Conservation (phyloP, 2,329 filamentous ascomycete species). For the Pseudocercospora fijiensis region DNA sequence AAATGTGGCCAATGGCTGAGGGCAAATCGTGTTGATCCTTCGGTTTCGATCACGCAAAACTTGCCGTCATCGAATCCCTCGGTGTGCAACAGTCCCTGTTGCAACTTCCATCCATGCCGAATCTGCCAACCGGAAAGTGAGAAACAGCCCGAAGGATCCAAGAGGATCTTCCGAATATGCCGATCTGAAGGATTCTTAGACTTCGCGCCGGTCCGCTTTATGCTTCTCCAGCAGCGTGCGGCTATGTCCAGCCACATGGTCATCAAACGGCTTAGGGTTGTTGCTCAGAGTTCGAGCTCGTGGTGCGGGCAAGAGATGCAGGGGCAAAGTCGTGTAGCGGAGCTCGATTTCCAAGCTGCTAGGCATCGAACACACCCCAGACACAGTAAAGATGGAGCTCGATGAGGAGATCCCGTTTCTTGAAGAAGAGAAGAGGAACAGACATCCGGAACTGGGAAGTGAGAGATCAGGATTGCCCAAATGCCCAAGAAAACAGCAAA, state of each 20-base stretch:
- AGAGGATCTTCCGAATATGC: neutral
- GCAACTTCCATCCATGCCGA: neutral
- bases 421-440: neutral
- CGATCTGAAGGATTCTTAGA: conserved; percentile 4
- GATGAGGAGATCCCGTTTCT: conserved; percentile 14
- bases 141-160: conserved; percentile 3
- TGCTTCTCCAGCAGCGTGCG: neutral
- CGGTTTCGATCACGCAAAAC: conserved; percentile 9
- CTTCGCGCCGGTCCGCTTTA: neutral
- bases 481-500: neutral
- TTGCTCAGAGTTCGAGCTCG: neutral
- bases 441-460: neutral
- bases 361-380: neutral
- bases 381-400: conserved; percentile 3
- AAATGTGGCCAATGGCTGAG: neutral
- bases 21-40: conserved; percentile 1
- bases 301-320: neutral
- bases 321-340: neutral
- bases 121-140: neutral
- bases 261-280: neutral
- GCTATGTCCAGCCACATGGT: conserved; percentile 4
- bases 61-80: neutral
- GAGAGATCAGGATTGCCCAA: neutral
- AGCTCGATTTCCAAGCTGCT: neutral
- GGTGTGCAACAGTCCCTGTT: neutral